Evolutionary conservation across 1,139 yeast species (phyloP).

Genomic region (Dujonia santamariae): DNA sequence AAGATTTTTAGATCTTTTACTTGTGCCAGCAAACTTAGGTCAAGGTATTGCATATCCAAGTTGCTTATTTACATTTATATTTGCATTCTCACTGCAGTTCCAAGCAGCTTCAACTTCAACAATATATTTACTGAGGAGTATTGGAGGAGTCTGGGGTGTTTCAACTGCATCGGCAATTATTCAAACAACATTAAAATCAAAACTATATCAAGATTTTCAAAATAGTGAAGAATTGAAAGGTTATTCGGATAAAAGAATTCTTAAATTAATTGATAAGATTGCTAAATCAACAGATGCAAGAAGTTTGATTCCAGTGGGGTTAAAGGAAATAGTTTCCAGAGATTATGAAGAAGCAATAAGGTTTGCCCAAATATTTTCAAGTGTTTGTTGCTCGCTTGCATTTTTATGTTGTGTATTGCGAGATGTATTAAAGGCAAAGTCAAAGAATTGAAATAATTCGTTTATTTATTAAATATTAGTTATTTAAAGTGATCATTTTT

Average conservation of each 20-base stretch:
- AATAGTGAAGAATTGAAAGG: constrained; percentile 7
- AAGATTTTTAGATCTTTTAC: constrained; percentile 21
- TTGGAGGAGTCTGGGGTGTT: constrained; percentile 42
- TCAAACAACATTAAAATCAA: constrained; percentile 16
- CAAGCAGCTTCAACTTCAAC: constrained; percentile 40
- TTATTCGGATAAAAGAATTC: constrained; percentile 12
- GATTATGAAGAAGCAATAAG: constrained; percentile 21
- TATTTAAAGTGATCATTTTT: too few species aligned
- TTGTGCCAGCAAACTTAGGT: constrained; percentile 38
- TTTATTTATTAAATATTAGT: too few species aligned
- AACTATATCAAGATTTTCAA: constrained; percentile 14
- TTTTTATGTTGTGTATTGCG: constrained; percentile 15
- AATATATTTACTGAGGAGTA: constrained; percentile 32
- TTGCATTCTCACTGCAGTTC: constrained; percentile 25
- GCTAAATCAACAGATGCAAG: constrained; percentile 19
- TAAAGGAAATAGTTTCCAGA: constrained; percentile 13
- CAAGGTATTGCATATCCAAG: constrained; percentile 40
- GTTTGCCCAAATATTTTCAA: constrained; percentile 19
- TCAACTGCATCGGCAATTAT: constrained; percentile 32
- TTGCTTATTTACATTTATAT: constrained; percentile 34
- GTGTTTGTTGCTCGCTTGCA: constrained; percentile 18
- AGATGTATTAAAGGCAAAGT: constrained; percentile 8
- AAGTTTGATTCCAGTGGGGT: constrained; percentile 11
- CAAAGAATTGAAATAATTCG: too few species aligned
- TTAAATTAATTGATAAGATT: constrained; percentile 13